Evolutionary conservation across 208 protist species (phyloP), one percentile per base, ranked within the genome.

Genomic region (Angomonas deanei): DNA sequence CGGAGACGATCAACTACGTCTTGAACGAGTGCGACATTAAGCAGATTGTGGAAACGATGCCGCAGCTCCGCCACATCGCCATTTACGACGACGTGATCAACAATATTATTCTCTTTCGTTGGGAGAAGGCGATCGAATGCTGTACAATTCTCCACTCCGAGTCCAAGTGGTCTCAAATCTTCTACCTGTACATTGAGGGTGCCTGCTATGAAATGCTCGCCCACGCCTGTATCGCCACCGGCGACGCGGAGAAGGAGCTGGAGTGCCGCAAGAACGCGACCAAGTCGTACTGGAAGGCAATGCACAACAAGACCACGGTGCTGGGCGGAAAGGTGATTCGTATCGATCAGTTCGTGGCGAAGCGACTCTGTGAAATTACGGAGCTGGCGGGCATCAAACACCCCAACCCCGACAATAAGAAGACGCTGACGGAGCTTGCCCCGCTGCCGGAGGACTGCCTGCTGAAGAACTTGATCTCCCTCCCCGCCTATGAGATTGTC

Each of bases 201-300:
- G 81, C 75, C 53, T 86, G 80, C 54, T 79, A 82, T 33, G 84
- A 91, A 39, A 85, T 87, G 84, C 58, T 86, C 53, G 67, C 28
- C 10, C 28, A 28, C 52, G 32, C 60, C 5, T 27, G 46, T 32
- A 31, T 55, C 1, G 61, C 49, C 17, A 60, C 66, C 0, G 62
- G 57, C 19, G 70, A 66, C 24, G 32, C 5, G 3, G 63, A 69
- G 23, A 62, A 61, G 15, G 36, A 42, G 39, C n/a, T 55, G 54
- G 52, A 65, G n/a, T 50, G 55, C 24, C 36, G 66, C 8, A 36
- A 61, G 52, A 39, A 60, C 48, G 66, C 72, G 11, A 64, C 77
- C 4, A 1, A 63, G 30, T 67, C 66, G 26, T 87, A 83, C 67
- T 91, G 84, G 84, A 63, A 64, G 19, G 74, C 84, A 8, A 72